Base-by-base conservation (phyloP, 371 early-diverging fungal genomes). In the Mucor racemosus region DNA sequence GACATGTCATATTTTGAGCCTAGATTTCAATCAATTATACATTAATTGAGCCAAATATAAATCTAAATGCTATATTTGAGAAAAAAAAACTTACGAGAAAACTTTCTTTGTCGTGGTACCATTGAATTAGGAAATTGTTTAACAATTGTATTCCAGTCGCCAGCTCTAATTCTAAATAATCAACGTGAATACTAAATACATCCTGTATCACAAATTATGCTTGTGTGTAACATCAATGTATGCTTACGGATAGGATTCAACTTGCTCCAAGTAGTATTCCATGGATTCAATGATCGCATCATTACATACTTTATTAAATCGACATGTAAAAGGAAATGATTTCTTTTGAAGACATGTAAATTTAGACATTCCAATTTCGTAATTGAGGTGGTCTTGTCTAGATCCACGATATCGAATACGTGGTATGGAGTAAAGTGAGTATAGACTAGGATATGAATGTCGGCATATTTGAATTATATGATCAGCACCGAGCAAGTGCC, bases 231-330 rank as follows among this genome's bases (percentile, higher is more conserved):
- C 48, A 48, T 48, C 48, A 19, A 33, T 13, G 5, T 31, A 33
- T 14, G 66, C 71, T 68, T 76, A 76, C 79, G 79, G 76, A 46
- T 74, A 79, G 0, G 15, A 57, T 56, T 76, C 76, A 17, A 44
- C 48, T 54, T 79, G 79, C 33, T 76, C 76, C 34, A 79, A 33
- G 35, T 62, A 71, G 5, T 61, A 54, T 19, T 66, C 69, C 4
- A 79, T 35, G 1, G 39, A 41, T 10, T 50, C 58, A 54, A 76
- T 60, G 4, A 8, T 36, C 4, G 66, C 62, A 21, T 74, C 71
- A 10, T 35, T 40, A 26, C 71, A 57, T 1, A 79, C 21, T 13
- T 64, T 53, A 4, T 63, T 41, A 56, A 79, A 76, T 21, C 57
- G 44, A 39, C 76, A 79, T 5, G 44, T 46, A 48, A 67, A 67